These are phyloP conservation scores for Isoetes engelmannii DNA, from an alignment of 83 land plant species.

Conservation along the genomic window DNA sequence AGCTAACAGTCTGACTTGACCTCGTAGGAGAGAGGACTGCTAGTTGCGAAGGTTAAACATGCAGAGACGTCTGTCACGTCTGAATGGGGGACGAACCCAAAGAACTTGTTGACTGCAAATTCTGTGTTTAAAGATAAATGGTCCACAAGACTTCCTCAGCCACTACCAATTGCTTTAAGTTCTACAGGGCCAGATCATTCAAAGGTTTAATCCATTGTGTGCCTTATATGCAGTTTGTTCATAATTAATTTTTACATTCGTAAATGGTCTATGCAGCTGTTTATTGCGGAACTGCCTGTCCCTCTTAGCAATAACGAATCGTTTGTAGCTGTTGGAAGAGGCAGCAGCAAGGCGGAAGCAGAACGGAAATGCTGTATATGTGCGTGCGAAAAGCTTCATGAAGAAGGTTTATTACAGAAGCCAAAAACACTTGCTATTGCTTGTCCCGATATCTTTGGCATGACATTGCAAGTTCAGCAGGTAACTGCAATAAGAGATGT, in stretches of 20 bases:
- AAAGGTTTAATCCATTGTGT: conserved; percentile 13
- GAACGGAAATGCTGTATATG: conserved; percentile 29
- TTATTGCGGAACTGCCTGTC: conserved; percentile 32
- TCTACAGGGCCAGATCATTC: conserved; percentile 35
- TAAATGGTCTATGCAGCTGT: conserved; percentile 14
- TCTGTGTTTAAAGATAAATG: conserved; percentile 19
- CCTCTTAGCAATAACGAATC: conserved; percentile 18
- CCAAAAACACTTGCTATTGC: conserved; percentile 17
- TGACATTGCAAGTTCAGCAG: conserved; percentile 26
- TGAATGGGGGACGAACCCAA: conserved; percentile 34
- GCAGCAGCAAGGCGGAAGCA: conserved; percentile 34
- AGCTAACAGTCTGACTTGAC: not conserved
- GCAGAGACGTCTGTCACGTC: conserved; percentile 1
- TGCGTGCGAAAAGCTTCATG: conserved; percentile 30
- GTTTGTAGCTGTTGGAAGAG: conserved; percentile 28
- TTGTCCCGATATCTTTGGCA: conserved; percentile 11
- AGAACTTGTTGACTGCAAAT: conserved; percentile 21
- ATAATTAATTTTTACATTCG: not conserved
- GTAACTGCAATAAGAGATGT: conserved; percentile 5
- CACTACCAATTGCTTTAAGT: conserved; percentile 24
- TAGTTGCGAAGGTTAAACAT: conserved; percentile 13
- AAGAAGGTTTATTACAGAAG: conserved; percentile 24
- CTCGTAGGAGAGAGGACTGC: conserved; percentile 21
- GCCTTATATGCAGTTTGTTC: not conserved
- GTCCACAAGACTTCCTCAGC: conserved; percentile 20